Evolutionary conservation across 2,329 filamentous ascomycete species (phyloP).

Genomic region (Penicillium italicum): DNA sequence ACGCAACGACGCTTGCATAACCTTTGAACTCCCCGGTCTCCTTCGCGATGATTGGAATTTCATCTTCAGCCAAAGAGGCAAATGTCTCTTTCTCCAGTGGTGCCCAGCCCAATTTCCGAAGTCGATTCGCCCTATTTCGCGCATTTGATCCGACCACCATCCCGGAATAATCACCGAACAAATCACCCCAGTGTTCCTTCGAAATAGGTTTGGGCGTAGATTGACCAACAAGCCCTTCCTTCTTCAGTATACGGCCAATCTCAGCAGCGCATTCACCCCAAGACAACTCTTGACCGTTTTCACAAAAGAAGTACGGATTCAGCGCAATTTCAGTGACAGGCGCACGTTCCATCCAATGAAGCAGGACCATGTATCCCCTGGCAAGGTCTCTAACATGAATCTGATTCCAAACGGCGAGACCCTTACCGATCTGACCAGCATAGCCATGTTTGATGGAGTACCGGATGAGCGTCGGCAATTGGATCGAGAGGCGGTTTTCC

Average conservation of each 20-base stretch:
- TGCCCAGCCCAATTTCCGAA: constrained; percentile 8
- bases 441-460: constrained; percentile 50
- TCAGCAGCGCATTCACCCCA: constrained; percentile 4
- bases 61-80: constrained; percentile 2
- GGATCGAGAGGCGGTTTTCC: constrained; percentile 45
- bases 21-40: constrained; percentile 4
- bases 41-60: constrained; percentile 4
- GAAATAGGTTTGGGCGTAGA: background rate
- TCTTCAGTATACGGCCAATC: background rate
- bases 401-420: constrained; percentile 41
- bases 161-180: background rate
- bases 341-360: constrained; percentile 45
- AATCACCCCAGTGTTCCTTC: background rate
- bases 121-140: background rate
- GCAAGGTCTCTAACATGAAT: constrained; percentile 51
- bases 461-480: constrained; percentile 47
- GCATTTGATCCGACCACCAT: constrained; percentile 7
- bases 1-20: constrained; percentile 1
- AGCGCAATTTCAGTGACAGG: constrained; percentile 30
- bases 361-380: constrained; percentile 43
- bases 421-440: constrained; percentile 46
- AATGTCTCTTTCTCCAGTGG: constrained; percentile 5
- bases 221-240: background rate
- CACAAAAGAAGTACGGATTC: constrained; percentile 52
- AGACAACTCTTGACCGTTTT: constrained; percentile 21